These are phyloP conservation scores for Cadophora luteo-olivacea DNA, from an alignment of 2,329 filamentous ascomycete species.

Conservation along the genomic window DNA sequence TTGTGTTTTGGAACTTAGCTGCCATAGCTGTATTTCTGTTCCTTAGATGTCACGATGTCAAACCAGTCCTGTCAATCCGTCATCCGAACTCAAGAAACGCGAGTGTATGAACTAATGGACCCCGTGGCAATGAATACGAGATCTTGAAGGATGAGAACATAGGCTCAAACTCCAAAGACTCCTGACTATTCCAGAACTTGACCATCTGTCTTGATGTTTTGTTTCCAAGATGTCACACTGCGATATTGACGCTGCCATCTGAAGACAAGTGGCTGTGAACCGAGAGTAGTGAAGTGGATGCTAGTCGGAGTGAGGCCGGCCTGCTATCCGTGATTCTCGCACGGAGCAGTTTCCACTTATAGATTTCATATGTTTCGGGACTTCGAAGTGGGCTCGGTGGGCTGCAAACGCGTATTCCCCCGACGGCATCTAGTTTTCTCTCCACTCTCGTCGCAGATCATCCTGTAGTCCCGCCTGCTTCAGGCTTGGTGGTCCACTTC, in stretches of 20 bases:
- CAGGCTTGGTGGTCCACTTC: background rate
- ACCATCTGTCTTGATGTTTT: background rate
- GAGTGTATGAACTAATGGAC: background rate
- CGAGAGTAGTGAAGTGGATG: slow-evolving; percentile 3
- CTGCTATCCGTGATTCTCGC: background rate
- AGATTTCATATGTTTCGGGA: slow-evolving; percentile 5
- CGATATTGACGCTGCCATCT: background rate
- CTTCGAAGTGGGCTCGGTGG: background rate
- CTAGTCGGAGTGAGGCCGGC: background rate
- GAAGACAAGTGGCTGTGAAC: background rate
- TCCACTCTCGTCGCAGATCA: slow-evolving; percentile 8
- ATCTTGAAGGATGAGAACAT: background rate
- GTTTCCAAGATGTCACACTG: background rate
- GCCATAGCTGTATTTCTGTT: background rate
- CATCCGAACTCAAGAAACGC: background rate
- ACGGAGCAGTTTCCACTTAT: background rate
- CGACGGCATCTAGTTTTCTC: slow-evolving; percentile 4
- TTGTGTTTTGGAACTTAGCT: background rate
- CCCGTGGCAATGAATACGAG: background rate
- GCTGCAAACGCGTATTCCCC: background rate
- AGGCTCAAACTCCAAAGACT: background rate
- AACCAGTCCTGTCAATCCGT: background rate
- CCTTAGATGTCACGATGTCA: background rate
- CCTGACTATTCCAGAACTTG: background rate
- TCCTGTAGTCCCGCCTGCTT: slow-evolving; percentile 3